Evolutionary conservation across 768 basidiomycete genomes (phyloP), one percentile per base, ranked within the genome.

Genomic region (Mycena latifolia): DNA sequence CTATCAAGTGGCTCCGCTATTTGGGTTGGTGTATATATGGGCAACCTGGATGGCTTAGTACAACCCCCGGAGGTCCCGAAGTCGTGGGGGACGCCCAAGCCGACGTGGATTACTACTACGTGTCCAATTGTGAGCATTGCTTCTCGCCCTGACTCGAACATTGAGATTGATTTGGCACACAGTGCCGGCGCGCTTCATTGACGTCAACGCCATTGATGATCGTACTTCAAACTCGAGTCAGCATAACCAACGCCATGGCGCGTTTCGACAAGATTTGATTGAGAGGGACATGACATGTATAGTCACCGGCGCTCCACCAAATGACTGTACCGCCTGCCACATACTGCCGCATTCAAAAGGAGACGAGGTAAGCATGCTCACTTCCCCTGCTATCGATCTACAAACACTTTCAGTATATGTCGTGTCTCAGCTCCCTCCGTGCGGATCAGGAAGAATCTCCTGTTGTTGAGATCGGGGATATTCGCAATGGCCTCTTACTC

Each of bases 11-110:
- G 55, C 55, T 55, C 25, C 55, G 55, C n/a, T 55, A 55, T 55
- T 17, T 55, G 39, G 55, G 55, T 28, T 55, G 55, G 41, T 55
- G 55, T 45, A 55, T 55, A 43, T 29, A 55, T 55, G 55, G 55
- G 15, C 22, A 39, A 15, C 52, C 52, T 53, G 52, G 52, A 5
- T 35, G 35, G 52, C 52, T 53, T 22, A 35, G 35, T 25, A 31
- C 55, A 41, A 45, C 41, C 41, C 41, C 55, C 20, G 37, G 55
- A 55, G 55, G 55, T 28, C 37, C 9, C 37, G 20, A 55, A 55
- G 39, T 55, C 43, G 39, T 15, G 41, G 54, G 28, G 37, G 37
- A 39, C 37, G 17, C 37, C 37, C 31, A 39, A 14, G 8, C 37
- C 10, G 37, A 39, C 37, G 37, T 39, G 37, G 37, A 39, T 39